A percentile compares a stretch with the other conserved stretches of the same genome.
phyloP scores from a whole-genome alignment of 345 rosid genomes.

The Carallia brachiata region DNA sequence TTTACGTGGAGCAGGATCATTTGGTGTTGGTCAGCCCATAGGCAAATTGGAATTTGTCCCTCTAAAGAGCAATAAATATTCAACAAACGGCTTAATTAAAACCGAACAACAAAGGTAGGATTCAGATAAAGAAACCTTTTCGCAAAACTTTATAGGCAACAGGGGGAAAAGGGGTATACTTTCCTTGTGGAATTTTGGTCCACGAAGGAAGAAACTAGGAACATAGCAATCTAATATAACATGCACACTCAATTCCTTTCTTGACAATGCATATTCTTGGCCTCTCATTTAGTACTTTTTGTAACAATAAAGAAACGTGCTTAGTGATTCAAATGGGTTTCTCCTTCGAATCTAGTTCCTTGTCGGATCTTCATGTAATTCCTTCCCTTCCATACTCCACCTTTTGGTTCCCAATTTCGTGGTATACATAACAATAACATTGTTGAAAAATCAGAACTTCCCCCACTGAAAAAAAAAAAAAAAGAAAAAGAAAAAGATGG shows the following conservation, averaged over 20 bases:
- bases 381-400: slow-evolving; percentile 12
- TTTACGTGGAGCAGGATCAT: no score
- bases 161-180: background rate
- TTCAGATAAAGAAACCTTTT: background rate
- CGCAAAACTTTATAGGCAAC: background rate
- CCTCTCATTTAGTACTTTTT: background rate
- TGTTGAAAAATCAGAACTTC: background rate
- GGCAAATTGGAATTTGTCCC: no score
- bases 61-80: no score
- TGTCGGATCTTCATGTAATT: slow-evolving; percentile 17
- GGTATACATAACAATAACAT: background rate
- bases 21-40: no score
- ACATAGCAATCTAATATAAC: background rate
- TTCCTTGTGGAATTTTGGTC: background rate
- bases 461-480: background rate
- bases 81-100: background rate
- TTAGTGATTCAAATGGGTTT: slow-evolving; percentile 13
- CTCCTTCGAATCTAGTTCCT: slow-evolving; percentile 19
- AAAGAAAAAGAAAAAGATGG: slow-evolving; percentile 11
- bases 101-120: background rate
- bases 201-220: background rate
- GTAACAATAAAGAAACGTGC: background rate
- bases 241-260: slow-evolving; percentile 19
- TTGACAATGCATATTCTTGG: slow-evolving; percentile 3
- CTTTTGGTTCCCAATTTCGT: background rate